Evolutionary conservation across 305 asterid genomes (phyloP), one percentile per base, ranked within the genome.

Genomic region (Rubia balearica): DNA sequence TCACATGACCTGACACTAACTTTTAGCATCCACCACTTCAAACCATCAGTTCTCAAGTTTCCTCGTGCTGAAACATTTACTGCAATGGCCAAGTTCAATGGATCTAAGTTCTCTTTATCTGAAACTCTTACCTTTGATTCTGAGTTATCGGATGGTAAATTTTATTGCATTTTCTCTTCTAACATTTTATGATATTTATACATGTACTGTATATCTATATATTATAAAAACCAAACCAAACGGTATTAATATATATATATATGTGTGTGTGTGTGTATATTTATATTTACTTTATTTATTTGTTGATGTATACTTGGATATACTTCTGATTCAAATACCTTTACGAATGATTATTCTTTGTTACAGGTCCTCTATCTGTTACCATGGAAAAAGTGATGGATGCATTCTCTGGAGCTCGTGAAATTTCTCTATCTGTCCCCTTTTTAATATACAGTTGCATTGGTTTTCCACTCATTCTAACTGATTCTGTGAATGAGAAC

Each of bases 361-460:
- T 74, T 82, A 61, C 79, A 94, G 99, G 95, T 61, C 93, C 96
- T 75, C 78, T 91, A 71, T 86, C 73, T 65, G 85, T 91, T 77
- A 86, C 89, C 49, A 75, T 88, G 85, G 99, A 94, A 83, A 94
- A 91, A 79, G 89, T 85, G 72, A 89, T 94, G 98, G 96, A 91
- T 84, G 95, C 96, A 21, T 87, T 87, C 76, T 89, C 96, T 71
- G 99, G 99, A 79, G 92, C 96, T 75, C 98, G 99, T 81, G 99
- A 89, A 87, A 77, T 94, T 75, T 78, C 85, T 71, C 74, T 94
- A 70, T 91, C 87, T 74, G 90, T 88, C 75, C 96, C 99, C 11
- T 89, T 87, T 78, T 83, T 94, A 84, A 81, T 94, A 84, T 94
- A 85, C 77, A 94, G 90, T 79, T 89, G 98, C 81, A 82, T 95